phyloP scores from a whole-genome alignment of 2,329 filamentous ascomycete genomes.

The Sporothrix luriei region DNA sequence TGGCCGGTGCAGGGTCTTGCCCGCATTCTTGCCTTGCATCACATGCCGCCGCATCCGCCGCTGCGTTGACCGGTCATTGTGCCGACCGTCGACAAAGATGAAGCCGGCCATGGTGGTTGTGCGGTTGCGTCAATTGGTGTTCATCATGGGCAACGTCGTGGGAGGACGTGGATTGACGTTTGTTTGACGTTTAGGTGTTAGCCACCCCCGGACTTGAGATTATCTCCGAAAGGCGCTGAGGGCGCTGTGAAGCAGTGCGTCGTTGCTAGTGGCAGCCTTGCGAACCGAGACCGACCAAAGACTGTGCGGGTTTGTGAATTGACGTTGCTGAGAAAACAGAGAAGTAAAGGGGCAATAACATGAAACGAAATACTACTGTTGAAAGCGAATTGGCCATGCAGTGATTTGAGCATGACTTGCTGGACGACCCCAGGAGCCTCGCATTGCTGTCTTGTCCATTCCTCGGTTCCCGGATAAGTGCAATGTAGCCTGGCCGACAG shows the following conservation, averaged over 20 bases:
- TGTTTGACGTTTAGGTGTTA: not conserved
- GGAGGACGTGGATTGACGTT: not conserved
- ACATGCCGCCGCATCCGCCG: conserved; percentile 11
- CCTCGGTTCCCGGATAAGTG: not conserved
- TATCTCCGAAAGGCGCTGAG: not conserved
- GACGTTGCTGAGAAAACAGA: not conserved
- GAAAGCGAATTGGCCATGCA: too few species aligned
- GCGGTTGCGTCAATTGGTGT: not conserved
- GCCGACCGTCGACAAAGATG: conserved; percentile 4
- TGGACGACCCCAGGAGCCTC: too few species aligned
- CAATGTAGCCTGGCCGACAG: not conserved
- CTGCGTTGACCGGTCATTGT: conserved; percentile 17
- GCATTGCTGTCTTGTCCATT: too few species aligned
- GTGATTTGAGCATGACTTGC: too few species aligned
- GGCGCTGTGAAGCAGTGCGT: not conserved
- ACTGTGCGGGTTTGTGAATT: not conserved
- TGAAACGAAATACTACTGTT: not conserved
- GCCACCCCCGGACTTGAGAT: not conserved
- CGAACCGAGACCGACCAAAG: not conserved
- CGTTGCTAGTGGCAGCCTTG: not conserved
- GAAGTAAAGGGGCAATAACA: not conserved
- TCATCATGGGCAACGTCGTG: too few species aligned
- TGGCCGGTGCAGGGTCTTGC: not conserved
- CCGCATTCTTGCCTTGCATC: conserved; percentile 10
- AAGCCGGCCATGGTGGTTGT: not conserved